Conservation (phyloP, 78 protist genomes). For the Chrysochromulina tobinii region DNA sequence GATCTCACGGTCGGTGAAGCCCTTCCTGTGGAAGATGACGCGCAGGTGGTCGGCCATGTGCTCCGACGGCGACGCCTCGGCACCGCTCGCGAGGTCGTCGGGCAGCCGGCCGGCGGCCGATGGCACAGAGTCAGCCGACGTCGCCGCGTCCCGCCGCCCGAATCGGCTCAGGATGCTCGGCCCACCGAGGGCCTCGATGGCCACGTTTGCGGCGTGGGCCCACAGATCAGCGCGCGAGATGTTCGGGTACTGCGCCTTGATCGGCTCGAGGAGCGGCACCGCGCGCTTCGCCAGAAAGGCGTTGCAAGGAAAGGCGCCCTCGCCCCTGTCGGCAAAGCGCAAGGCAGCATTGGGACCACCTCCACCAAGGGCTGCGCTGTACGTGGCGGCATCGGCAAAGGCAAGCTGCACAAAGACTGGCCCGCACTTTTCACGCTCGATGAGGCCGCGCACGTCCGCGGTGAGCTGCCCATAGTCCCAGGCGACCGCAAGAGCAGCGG, state of each 20-base stretch:
- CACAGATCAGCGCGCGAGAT: background rate
- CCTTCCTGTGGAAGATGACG: constrained; percentile 24
- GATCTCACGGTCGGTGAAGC: constrained; percentile 30
- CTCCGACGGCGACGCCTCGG: background rate
- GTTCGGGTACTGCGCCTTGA: constrained; percentile 36
- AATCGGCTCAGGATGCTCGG: constrained; percentile 41
- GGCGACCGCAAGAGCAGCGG: too few species aligned
- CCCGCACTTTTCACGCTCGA: too few species aligned
- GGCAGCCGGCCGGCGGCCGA: constrained; percentile 50
- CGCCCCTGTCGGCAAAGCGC: too few species aligned
- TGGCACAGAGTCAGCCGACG: background rate
- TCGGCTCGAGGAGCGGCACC: constrained; percentile 31
- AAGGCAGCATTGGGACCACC: background rate
- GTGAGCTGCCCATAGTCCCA: too few species aligned
- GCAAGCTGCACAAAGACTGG: background rate
- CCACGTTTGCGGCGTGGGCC: constrained; percentile 12
- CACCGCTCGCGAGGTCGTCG: background rate
- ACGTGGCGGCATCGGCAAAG: constrained; percentile 27
- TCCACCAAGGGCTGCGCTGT: background rate
- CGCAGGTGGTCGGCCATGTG: background rate
- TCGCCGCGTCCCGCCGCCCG: constrained; percentile 1
- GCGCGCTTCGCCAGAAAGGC: background rate
- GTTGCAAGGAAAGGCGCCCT: too few species aligned
- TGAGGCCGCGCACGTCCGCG: too few species aligned
- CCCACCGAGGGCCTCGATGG: constrained; percentile 71